Base-by-base conservation (phyloP, 352 stramenopile species). In the Pythium scleroteichum region DNA sequence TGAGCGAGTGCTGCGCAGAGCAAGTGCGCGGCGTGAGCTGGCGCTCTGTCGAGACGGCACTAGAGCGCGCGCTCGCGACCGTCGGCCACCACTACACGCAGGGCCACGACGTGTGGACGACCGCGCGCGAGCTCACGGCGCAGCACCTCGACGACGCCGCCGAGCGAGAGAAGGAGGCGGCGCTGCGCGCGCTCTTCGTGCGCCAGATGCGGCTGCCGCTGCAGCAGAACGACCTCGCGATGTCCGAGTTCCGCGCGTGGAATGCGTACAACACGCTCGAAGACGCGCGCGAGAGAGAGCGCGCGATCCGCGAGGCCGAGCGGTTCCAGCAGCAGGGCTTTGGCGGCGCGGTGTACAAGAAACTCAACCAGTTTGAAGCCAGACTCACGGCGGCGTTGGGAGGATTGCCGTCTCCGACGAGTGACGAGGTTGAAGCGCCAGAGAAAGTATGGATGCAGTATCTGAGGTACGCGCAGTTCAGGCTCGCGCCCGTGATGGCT, bases 241-340 rank as follows among this genome's bases (percentile, higher is more conserved):
- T 92, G 80, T 90, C 82, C 17, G 82, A 92, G 49, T 90, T 88
- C 38, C 78, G 82, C 22, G 77, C 79, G 5, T 92, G 82, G 82
- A 73, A 82, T 60, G 48, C 66, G 35, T 89, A 92, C 75, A 89
- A 90, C 46, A 73, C 67, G 2, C 56, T 83, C 1, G 61, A 66
- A 4, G 63, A 75, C 52, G 39, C 38, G 4, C 46, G 53, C 10
- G 40, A 27, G 51, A 50, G 64, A 4, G 55, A 64, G 0, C 40
- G 22, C 3, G 52, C 32, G 2, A 66, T 88, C 14, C 50, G 69
- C 44, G 53, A 66, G 16, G 73, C 78, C 3, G 71, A 70, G 2
- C 48, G 59, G 20, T 45, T 53, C 27, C 79, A 92, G 44, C 75
- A 68, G 12, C 75, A 75, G 12, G 12, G 68, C 17, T 79, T 86